Evolutionary conservation across 1,284 basidiomycete genomes (phyloP).

Genomic region (Ustilago cynodontis): DNA sequence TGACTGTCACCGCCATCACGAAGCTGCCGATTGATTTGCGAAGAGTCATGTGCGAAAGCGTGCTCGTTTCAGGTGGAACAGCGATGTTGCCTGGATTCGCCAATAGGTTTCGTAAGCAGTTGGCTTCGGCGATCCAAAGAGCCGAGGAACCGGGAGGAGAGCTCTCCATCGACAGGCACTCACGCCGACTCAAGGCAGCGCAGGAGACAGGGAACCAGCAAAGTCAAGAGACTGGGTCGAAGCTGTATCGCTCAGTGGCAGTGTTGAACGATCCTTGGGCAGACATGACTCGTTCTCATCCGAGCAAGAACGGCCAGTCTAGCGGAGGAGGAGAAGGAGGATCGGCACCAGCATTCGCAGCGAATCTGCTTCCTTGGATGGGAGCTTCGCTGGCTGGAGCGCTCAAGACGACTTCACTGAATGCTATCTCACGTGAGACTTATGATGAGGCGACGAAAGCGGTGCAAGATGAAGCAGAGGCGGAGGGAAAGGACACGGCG

Average conservation of each 20-base stretch:
- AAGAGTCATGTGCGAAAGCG: constrained; percentile 80
- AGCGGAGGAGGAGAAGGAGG: constrained; percentile 71
- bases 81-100: constrained; percentile 92
- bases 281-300: background rate
- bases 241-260: constrained; percentile 20
- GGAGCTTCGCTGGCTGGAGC: constrained; percentile 89
- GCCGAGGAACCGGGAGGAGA: constrained; percentile 27
- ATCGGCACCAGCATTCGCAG: constrained; percentile 85
- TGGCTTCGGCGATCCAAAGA: constrained; percentile 75
- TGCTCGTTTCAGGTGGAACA: constrained; percentile 88
- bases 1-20: constrained; percentile 76
- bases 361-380: constrained; percentile 86
- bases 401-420: constrained; percentile 39
- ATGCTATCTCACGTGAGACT: constrained; percentile 43
- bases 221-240: background rate
- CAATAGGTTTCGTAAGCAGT: constrained; percentile 81
- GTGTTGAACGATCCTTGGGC: constrained; percentile 51
- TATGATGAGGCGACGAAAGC: constrained; percentile 39
- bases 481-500: background rate
- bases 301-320: background rate
- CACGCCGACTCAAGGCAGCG: background rate
- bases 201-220: background rate
- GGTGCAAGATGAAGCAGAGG: constrained; percentile 15
- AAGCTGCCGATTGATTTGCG: constrained; percentile 86
- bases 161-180: constrained; percentile 36